Conservation (phyloP, 202 grass and related monocot genomes). For the Dendrocalamus latiflorus region DNA sequence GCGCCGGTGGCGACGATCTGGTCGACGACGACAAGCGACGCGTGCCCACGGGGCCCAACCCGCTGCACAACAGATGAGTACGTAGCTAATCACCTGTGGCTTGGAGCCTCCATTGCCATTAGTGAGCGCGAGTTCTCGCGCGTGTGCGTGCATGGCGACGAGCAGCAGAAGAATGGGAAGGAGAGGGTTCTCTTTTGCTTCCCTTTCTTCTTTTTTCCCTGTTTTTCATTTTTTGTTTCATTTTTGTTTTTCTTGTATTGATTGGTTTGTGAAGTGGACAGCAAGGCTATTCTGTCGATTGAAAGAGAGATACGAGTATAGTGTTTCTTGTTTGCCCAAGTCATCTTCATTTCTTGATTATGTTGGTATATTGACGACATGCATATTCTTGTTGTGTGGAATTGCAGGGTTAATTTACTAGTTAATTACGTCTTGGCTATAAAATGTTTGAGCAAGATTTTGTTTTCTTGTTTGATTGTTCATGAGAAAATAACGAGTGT, state of each 20-base stretch:
- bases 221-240: neutral
- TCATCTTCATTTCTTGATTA: neutral
- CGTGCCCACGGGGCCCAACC: conserved; percentile 83
- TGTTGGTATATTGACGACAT: neutral
- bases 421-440: neutral
- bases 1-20: conserved; percentile 12
- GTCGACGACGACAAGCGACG: conserved; percentile 58
- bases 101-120: neutral
- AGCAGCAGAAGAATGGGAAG: conserved; percentile 57
- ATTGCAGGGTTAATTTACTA: neutral
- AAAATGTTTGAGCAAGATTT: neutral
- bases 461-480: neutral
- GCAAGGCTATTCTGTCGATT: conserved; percentile 41
- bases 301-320: conserved; percentile 53
- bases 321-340: conserved; percentile 24
- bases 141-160: neutral
- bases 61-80: conserved; percentile 80
- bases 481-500: neutral
- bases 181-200: conserved; percentile 62
- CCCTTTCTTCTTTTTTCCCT: conserved; percentile 41
- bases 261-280: conserved; percentile 47
- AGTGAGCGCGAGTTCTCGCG: neutral
- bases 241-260: neutral
- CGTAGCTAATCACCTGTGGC: neutral
- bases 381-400: neutral